These are phyloP conservation scores for Exophiala phaeomuriformis DNA, from an alignment of 2,329 filamentous ascomycete genomes.

Conservation along the genomic window DNA sequence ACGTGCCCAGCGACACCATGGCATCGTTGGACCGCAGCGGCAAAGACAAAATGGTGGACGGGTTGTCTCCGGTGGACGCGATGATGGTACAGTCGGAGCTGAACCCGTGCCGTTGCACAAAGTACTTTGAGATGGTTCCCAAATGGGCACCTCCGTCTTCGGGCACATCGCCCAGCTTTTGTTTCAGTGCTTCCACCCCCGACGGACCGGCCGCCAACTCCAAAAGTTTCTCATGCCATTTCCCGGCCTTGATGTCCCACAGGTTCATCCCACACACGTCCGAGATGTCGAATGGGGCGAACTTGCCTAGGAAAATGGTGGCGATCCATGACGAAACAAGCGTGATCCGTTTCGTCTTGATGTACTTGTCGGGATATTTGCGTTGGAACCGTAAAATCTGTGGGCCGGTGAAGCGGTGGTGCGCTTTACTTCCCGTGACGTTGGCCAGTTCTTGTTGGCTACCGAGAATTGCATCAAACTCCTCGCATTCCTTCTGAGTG, in stretches of 20 bases:
- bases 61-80: constrained; percentile 93
- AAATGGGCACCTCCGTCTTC: constrained; percentile 73
- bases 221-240: constrained; percentile 69
- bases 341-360: constrained; percentile 73
- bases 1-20: constrained; percentile 90
- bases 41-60: constrained; percentile 84
- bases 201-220: constrained; percentile 63
- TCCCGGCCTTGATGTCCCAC: constrained; percentile 73
- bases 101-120: constrained; percentile 71
- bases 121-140: constrained; percentile 71
- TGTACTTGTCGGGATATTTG: constrained; percentile 74
- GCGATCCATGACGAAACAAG: constrained; percentile 94
- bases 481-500: constrained; percentile 84
- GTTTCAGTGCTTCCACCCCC: constrained; percentile 57
- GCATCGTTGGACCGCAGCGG: constrained; percentile 82
- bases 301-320: constrained; percentile 73
- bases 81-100: constrained; percentile 64
- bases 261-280: constrained; percentile 97
- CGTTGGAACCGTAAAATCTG: constrained; percentile 85
- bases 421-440: constrained; percentile 82
- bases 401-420: constrained; percentile 96
- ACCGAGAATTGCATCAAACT: constrained; percentile 69
- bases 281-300: constrained; percentile 86
- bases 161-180: constrained; percentile 72
- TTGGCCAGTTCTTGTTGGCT: constrained; percentile 61